These are phyloP conservation scores for Chrysoporthe cubensis DNA, from an alignment of 2,329 filamentous ascomycete species.

Conservation along the genomic window DNA sequence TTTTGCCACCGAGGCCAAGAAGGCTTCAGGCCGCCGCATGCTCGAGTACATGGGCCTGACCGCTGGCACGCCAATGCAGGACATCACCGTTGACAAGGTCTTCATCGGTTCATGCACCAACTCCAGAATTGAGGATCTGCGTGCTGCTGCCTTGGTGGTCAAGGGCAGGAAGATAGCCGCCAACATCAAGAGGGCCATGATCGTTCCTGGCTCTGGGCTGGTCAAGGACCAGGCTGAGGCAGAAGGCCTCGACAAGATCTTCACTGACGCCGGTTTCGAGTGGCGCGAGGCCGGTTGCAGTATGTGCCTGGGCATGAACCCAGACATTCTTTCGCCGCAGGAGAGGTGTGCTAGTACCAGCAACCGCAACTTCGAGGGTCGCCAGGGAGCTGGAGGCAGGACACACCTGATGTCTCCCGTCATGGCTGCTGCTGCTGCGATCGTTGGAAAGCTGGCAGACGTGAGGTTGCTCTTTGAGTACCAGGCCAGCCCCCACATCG, in stretches of 20 bases:
- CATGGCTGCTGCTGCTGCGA: constrained; percentile 90
- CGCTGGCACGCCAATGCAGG: constrained; percentile 85
- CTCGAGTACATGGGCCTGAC: constrained; percentile 96
- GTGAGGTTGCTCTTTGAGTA: constrained; percentile 77
- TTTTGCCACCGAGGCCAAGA: constrained; percentile 79
- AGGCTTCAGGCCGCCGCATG: constrained; percentile 76
- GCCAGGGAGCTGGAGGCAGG: constrained; percentile 87
- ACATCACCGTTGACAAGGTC: constrained; percentile 78
- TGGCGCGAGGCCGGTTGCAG: constrained; percentile 98
- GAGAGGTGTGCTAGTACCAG: constrained; percentile 95
- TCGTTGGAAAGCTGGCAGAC: constrained; percentile 89
- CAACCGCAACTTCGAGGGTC: constrained; percentile 96
- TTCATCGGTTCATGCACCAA: constrained; percentile 72
- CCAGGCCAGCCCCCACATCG: constrained; percentile 62
- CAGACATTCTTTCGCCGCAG: constrained; percentile 88
- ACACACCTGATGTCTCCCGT: constrained; percentile 97
- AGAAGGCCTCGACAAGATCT: constrained; percentile 93
- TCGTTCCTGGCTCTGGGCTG: constrained; percentile 93
- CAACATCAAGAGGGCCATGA: constrained; percentile 93
- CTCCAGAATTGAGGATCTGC: constrained; percentile 92
- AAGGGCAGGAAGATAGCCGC: constrained; percentile 83
- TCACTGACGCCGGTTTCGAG: constrained; percentile 89
- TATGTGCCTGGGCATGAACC: constrained; percentile 99
- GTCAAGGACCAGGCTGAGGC: constrained; percentile 90
- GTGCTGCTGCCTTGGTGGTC: constrained; percentile 83